phyloP scores from a whole-genome alignment of 179 eudicot genomes.

The Actinidia chinensis region DNA sequence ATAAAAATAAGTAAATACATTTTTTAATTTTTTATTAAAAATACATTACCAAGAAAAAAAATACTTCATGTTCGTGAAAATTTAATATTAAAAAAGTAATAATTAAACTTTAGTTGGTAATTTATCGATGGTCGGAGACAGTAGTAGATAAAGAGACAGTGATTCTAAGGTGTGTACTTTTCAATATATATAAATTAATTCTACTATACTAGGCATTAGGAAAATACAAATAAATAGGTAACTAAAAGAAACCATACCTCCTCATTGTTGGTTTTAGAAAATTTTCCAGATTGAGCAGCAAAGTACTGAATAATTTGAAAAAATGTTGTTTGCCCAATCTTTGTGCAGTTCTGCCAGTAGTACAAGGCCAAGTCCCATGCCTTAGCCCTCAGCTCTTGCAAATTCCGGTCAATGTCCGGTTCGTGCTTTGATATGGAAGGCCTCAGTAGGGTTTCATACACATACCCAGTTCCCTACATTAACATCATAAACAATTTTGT shows the following conservation, averaged over 20 bases:
- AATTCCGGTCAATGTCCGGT: slow-evolving; percentile 61
- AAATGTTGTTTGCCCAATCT: slow-evolving; percentile 56
- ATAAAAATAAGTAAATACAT: too few relatives aligned
- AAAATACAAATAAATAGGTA: too few relatives aligned
- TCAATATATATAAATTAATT: too few relatives aligned
- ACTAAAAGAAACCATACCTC: too few relatives aligned
- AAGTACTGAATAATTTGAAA: slow-evolving; percentile 58
- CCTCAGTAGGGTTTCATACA: slow-evolving; percentile 62
- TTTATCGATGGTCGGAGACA: too few relatives aligned
- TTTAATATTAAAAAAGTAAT: too few relatives aligned
- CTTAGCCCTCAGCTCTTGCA: slow-evolving; percentile 57
- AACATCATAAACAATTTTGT: neutral
- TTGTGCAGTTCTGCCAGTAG: slow-evolving; percentile 75
- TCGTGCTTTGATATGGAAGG: slow-evolving; percentile 71
- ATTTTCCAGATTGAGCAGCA: slow-evolving; percentile 45
- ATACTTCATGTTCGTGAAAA: too few relatives aligned
- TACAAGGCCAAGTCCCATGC: slow-evolving; percentile 78
- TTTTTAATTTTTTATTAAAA: too few relatives aligned
- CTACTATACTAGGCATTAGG: neutral
- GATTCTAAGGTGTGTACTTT: too few relatives aligned
- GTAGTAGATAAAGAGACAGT: too few relatives aligned
- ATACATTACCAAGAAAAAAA: too few relatives aligned
- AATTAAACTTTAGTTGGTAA: too few relatives aligned
- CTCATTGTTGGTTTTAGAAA: slow-evolving; percentile 32
- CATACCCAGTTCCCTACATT: slow-evolving; percentile 58